Conservation (phyloP, 2,329 filamentous ascomycete genomes). For the Trichoderma aggressivum region DNA sequence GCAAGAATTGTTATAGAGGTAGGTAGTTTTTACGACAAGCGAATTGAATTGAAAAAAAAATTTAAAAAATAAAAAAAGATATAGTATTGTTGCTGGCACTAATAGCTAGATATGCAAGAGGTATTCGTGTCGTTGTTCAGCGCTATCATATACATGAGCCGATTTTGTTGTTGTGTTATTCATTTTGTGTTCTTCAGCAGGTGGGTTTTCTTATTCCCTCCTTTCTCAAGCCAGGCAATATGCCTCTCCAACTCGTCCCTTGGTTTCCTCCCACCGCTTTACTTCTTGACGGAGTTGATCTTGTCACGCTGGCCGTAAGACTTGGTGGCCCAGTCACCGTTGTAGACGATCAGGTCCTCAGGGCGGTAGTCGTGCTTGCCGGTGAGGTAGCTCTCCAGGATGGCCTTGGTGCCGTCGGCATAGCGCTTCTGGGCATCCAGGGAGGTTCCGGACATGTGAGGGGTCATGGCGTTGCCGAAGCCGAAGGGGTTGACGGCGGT, state of each 20-base stretch:
- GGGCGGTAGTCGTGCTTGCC: constrained; percentile 84
- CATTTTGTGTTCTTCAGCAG: not conserved
- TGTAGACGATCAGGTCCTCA: constrained; percentile 85
- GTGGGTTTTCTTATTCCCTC: not conserved
- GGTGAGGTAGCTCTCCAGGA: constrained; percentile 86
- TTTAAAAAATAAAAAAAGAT: not conserved
- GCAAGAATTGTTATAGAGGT: not conserved
- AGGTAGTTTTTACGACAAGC: not conserved
- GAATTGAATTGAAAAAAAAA: not conserved
- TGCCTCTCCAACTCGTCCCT: not conserved
- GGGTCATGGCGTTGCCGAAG: constrained; percentile 97
- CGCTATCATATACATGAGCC: constrained; percentile 8
- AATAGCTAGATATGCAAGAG: not conserved
- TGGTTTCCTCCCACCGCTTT: not conserved
- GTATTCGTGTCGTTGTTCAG: not conserved
- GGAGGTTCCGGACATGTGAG: constrained; percentile 98
- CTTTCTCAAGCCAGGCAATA: not conserved
- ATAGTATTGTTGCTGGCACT: constrained; percentile 8
- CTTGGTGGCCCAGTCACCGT: constrained; percentile 92
- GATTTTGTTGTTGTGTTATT: not conserved
- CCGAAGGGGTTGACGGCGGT: constrained; percentile 92
- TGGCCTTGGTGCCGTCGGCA: constrained; percentile 81
- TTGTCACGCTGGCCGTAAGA: constrained; percentile 75
- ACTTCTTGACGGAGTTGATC: constrained; percentile 15
- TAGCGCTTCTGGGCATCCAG: constrained; percentile 95